Conservation (phyloP, 2,329 filamentous ascomycete genomes). For the Nemania sp. region DNA sequence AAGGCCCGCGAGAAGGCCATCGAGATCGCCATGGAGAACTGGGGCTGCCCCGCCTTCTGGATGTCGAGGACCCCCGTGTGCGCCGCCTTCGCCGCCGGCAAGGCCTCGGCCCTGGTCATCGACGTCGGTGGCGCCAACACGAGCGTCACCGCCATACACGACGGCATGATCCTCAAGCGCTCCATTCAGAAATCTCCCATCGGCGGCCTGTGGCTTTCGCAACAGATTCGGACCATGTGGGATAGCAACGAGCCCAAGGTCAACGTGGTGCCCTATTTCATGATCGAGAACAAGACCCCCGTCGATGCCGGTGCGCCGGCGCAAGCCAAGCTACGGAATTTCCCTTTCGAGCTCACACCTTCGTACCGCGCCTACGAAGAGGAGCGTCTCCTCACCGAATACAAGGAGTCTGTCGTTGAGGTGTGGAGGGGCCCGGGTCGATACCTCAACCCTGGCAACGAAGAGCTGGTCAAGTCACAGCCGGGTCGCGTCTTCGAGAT, state of each 20-base stretch:
- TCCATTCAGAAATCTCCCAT: conserved; percentile 83
- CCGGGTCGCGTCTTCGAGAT: conserved; percentile 93
- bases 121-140: conserved; percentile 35
- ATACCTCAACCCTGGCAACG: conserved; percentile 67
- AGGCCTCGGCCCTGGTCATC: conserved; percentile 84
- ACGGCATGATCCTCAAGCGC: conserved; percentile 92
- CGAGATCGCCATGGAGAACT: conserved; percentile 96
- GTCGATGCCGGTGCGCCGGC: conserved; percentile 85
- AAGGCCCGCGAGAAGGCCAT: conserved; percentile 93
- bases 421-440: conserved; percentile 83
- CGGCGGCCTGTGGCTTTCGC: conserved; percentile 87
- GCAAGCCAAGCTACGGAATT: conserved; percentile 75
- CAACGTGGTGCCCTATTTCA: conserved; percentile 80
- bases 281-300: conserved; percentile 83
- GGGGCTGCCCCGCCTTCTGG: conserved; percentile 95
- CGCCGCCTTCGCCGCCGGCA: conserved; percentile 89
- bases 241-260: conserved; percentile 69
- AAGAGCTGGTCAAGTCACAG: conserved; percentile 73
- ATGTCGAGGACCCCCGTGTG: conserved; percentile 86
- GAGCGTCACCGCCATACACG: conserved; percentile 71
- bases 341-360: conserved; percentile 62
- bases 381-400: conserved; percentile 90
- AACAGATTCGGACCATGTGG: conserved; percentile 84
- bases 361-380: conserved; percentile 86
- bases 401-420: conserved; percentile 97